Percentiles rank a stretch among this genome's conserved stretches.
Conservation (phyloP, 345 rosid species). For the Anacardium occidentale region DNA sequence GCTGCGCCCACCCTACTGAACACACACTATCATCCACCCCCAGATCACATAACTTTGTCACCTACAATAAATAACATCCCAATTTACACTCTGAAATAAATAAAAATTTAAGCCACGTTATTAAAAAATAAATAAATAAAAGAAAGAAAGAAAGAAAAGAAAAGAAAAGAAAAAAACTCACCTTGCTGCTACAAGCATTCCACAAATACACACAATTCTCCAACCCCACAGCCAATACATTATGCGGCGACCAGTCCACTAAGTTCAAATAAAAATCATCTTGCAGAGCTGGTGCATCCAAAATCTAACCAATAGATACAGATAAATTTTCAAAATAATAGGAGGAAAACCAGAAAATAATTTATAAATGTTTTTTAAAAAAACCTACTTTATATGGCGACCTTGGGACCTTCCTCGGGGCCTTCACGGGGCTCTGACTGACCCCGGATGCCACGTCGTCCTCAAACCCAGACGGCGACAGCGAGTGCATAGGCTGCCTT, state of each 20-base stretch:
- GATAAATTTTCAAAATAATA: neutral
- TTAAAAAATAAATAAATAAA: neutral
- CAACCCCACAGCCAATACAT: constrained; percentile 90
- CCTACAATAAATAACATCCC: constrained; percentile 44
- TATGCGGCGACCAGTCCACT: constrained; percentile 96
- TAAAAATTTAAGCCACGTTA: neutral
- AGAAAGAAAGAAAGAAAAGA: neutral
- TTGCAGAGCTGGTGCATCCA: constrained; percentile 99
- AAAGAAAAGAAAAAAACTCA: constrained; percentile 23
- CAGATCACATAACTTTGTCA: constrained; percentile 91
- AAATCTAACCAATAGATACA: constrained; percentile 46
- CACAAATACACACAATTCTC: constrained; percentile 95
- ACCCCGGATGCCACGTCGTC: constrained; percentile 53
- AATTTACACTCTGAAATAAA: neutral
- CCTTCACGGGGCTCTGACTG: constrained; percentile 62
- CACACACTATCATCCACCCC: constrained; percentile 86
- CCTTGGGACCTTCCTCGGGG: constrained; percentile 84
- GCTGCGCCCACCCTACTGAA: constrained; percentile 94
- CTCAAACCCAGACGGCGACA: constrained; percentile 69
- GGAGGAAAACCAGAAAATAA: neutral
- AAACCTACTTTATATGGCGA: constrained; percentile 81
- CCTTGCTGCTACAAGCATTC: constrained; percentile 99
- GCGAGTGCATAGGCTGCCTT: constrained; percentile 56
- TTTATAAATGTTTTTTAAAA: neutral
- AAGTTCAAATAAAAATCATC: constrained; percentile 98